Base-by-base conservation (phyloP, 2,329 filamentous ascomycete species). In the Diplocarpon rosae region DNA sequence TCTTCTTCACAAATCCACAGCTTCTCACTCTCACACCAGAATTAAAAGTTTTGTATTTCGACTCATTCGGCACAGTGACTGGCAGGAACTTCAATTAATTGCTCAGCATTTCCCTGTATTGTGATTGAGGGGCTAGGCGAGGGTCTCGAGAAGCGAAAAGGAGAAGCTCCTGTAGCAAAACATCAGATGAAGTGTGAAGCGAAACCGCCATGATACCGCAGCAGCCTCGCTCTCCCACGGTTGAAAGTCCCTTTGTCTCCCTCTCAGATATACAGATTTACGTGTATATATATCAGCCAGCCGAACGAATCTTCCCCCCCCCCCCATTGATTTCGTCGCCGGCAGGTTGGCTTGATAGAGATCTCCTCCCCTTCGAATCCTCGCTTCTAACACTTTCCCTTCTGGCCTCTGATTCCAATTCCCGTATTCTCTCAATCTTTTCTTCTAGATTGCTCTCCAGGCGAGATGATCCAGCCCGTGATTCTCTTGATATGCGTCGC, bases 391-490 rank as follows among this genome's bases (percentile, higher is more conserved):
- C n/a, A n/a, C n/a, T n/a, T n/a, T n/a, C n/a, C n/a, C 20, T 24
- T 24, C 15, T 32, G 16, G 16, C 34, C n/a, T 17, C 15, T 44
- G 3, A 2, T 44, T 28, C 29, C 8, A 24, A 11, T n/a, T 10
- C 16, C 27, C 30, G 14, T 39, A 15, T 32, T 31, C 24, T 17
- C 33, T 28, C n/a, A n/a, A n/a, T n/a, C 37, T 31, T 35, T 38
- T 30, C 39, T 20, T 17, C 17, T 8, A 15, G 17, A 15, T 11
- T 10, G 13, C 15, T 46, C 51, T 53, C 51, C 51, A 46, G 51
- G 46, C 32, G 46, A 49, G 51, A 46, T 39, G 11, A 51, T 53
- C 48, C 47, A 47, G n/a, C 29, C 45, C 43, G 30, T 38, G 41
- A 47, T 43, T 46, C 30, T 47, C 46, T 47, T 53, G 45, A 48